Evolutionary conservation across 768 basidiomycete species (phyloP).

Genomic region (Tricholoma matsutake): DNA sequence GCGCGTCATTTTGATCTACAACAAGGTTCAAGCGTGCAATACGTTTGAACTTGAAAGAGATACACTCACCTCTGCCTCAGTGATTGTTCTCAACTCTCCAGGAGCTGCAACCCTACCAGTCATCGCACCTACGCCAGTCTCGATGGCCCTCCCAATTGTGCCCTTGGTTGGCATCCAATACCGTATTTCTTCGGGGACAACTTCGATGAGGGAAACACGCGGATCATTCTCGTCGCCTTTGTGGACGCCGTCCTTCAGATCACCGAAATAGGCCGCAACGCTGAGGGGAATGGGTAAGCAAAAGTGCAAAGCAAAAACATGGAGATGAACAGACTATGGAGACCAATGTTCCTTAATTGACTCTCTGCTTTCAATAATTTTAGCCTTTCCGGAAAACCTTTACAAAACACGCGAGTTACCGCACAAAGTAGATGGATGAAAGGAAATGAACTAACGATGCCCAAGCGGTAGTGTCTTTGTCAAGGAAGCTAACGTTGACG

Average conservation of each 20-base stretch:
- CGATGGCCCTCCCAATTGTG: conserved; percentile 51
- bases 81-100: conserved; percentile 77
- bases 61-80: conserved; percentile 59
- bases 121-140: conserved; percentile 56
- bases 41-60: neutral
- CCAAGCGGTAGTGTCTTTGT: conserved; percentile 71
- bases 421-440: neutral
- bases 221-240: conserved; percentile 80
- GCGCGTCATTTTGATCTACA: conserved; percentile 44
- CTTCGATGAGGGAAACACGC: conserved; percentile 73
- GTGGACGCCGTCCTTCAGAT: conserved; percentile 82
- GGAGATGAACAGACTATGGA: conserved; percentile 34
- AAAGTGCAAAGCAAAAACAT: neutral
- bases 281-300: conserved; percentile 29
- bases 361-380: conserved; percentile 56
- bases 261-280: conserved; percentile 77
- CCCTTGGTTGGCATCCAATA: conserved; percentile 75
- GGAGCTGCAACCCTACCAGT: conserved; percentile 64
- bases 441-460: conserved; percentile 42
- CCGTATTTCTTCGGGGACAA: conserved; percentile 76
- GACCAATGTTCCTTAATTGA: conserved; percentile 67
- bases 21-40: neutral
- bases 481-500: conserved; percentile 80
- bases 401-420: neutral
- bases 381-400: conserved; percentile 73